Percentiles rank a stretch among this genome's conserved stretches.
phyloP scores from a whole-genome alignment of 2,329 filamentous ascomycete species.

The Fusarium pseudonygamai region DNA sequence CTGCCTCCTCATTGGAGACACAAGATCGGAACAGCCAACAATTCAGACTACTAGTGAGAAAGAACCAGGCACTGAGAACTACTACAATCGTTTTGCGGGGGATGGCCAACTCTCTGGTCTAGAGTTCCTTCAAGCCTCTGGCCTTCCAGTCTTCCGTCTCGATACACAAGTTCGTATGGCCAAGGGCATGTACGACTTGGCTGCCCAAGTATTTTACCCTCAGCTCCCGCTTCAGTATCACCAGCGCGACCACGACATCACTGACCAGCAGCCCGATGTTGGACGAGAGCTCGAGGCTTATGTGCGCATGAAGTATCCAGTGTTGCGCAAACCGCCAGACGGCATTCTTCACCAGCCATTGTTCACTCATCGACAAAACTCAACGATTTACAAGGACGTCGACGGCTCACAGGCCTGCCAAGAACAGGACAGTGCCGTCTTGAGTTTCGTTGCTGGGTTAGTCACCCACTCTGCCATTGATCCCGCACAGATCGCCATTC shows the following conservation, averaged over 20 bases:
- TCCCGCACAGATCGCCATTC: neutral
- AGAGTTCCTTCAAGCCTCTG: neutral
- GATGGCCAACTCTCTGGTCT: constrained; percentile 19
- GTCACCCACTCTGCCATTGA: neutral
- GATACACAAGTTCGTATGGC: constrained; percentile 36
- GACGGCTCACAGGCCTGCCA: neutral
- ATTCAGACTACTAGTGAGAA: neutral
- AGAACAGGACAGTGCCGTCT: neutral
- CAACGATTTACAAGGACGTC: neutral
- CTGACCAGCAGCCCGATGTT: accelerated
- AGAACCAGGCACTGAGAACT: neutral
- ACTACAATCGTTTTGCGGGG: constrained; percentile 4
- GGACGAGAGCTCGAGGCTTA: neutral
- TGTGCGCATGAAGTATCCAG: neutral
- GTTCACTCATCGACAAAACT: neutral
- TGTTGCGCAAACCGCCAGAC: accelerated
- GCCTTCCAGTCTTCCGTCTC: constrained; percentile 28
- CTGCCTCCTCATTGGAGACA: constrained; percentile 35
- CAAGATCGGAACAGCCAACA: constrained; percentile 16
- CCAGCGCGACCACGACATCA: accelerated
- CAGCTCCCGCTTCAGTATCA: neutral
- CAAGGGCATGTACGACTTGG: constrained; percentile 26
- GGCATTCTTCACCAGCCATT: neutral
- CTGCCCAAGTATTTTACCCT: neutral
- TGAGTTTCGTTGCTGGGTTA: neutral